These are phyloP conservation scores for Colletotrichum lupini DNA, from an alignment of 2,329 filamentous ascomycete genomes.

Conservation along the genomic window DNA sequence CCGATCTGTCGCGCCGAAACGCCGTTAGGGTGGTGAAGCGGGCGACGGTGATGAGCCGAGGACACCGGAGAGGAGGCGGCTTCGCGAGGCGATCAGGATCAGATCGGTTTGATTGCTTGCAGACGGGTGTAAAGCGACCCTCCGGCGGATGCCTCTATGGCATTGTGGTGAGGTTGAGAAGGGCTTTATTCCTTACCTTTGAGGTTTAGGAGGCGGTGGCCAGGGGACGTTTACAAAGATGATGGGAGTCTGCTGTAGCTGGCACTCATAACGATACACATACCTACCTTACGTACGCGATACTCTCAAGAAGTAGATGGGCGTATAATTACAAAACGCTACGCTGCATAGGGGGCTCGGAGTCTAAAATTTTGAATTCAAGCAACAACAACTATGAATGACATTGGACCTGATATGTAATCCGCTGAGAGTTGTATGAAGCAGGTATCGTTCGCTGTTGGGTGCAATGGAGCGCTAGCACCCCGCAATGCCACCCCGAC, in stretches of 20 bases:
- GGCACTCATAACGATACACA: background rate
- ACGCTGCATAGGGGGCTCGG: background rate
- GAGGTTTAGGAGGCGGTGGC: no score
- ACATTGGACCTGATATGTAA: background rate
- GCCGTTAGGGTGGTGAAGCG: slow-evolving; percentile 23
- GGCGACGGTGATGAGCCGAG: slow-evolving; percentile 10
- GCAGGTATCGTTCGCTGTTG: no score
- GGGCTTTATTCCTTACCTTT: background rate
- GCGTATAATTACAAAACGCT: background rate
- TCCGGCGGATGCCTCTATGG: background rate
- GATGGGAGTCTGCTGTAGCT: background rate
- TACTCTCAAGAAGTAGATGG: background rate
- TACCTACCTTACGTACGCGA: slow-evolving; percentile 19
- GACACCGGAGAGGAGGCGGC: background rate
- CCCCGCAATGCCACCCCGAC: slow-evolving; percentile 28
- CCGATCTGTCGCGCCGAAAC: slow-evolving; percentile 43
- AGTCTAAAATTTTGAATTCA: background rate
- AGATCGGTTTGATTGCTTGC: background rate
- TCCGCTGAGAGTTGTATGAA: background rate
- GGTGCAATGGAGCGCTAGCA: slow-evolving; percentile 2
- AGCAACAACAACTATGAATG: background rate
- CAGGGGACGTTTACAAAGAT: background rate
- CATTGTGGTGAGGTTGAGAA: background rate
- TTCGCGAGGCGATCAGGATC: background rate
- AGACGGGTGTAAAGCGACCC: background rate